Evolutionary conservation across 192 early-diverging fungal species (phyloP), one percentile per base, ranked within the genome.

Genomic region (Cladochytrium replicatum): DNA sequence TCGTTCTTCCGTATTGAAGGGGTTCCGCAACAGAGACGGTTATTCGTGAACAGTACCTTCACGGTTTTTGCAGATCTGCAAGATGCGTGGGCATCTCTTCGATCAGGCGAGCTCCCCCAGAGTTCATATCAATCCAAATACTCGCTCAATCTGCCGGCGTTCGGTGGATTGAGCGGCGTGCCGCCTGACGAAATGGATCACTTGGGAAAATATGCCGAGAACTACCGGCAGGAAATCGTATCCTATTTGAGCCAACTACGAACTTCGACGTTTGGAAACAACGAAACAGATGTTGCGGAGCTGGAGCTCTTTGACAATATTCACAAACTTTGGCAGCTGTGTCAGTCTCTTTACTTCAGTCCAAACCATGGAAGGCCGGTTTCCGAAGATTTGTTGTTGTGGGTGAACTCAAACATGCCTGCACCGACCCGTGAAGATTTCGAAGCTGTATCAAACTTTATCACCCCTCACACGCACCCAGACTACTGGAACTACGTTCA

Each of bases 51-150:
- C 38, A 32, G 32, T 19, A 41, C 55, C 4, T 29, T 32, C 24
- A 30, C 29, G 27, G 27, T 57, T 6, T 57, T 57, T 27, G 48
- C 55, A 9, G 47, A 7, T 19, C 23, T 57, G 47, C 47, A 57
- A 22, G 37, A 15, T 13, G 15, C 8, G 22, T 40, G 15, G 26
- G 17, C 29, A 48, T 25, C 47, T n/a, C n/a, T n/a, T n/a, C n/a
- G n/a, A n/a, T n/a, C n/a, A n/a, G n/a, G n/a, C n/a, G n/a, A n/a
- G n/a, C n/a, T n/a, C n/a, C n/a, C n/a, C n/a, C n/a, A n/a, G n/a
- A n/a, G n/a, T n/a, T n/a, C n/a, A n/a, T n/a, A n/a, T n/a, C n/a
- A n/a, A n/a, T n/a, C n/a, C n/a, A n/a, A n/a, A n/a, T n/a, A n/a
- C n/a, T n/a, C n/a, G n/a, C n/a, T n/a, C n/a, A n/a, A 32, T 9